These are phyloP conservation scores for Choanephora cucurbitarum DNA, from an alignment of 371 early-diverging fungal genomes.

Conservation along the genomic window DNA sequence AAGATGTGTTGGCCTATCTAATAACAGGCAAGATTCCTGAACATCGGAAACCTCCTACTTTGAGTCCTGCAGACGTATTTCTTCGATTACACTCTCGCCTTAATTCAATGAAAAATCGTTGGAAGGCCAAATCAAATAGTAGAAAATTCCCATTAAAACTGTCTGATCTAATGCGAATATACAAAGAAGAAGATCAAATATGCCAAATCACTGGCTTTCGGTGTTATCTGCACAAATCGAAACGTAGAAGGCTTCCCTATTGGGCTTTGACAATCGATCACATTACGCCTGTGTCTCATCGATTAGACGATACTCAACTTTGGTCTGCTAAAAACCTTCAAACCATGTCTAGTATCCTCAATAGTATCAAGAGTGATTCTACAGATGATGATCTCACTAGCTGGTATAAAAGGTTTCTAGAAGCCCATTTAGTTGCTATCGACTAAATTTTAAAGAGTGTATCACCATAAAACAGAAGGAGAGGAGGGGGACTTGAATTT, in stretches of 20 bases:
- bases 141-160: too few species aligned
- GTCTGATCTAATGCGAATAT: neutral
- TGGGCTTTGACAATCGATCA: neutral
- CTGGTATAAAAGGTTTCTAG: neutral
- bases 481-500: too few species aligned
- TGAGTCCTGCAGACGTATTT: neutral
- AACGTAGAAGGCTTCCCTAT: too few species aligned
- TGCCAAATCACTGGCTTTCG: neutral
- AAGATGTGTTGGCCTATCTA: neutral
- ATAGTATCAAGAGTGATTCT: neutral
- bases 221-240: neutral
- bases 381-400: neutral
- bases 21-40: neutral
- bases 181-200: neutral
- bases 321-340: neutral
- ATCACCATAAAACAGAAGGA: too few species aligned
- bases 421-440: neutral
- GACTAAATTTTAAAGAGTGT: too few species aligned
- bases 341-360: neutral
- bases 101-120: neutral
- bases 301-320: neutral
- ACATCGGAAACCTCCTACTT: neutral
- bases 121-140: too few species aligned
- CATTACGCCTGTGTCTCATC: neutral
- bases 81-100: neutral